Conservation (phyloP, 2,329 filamentous ascomycete genomes). For the Fusarium goolgardi region DNA sequence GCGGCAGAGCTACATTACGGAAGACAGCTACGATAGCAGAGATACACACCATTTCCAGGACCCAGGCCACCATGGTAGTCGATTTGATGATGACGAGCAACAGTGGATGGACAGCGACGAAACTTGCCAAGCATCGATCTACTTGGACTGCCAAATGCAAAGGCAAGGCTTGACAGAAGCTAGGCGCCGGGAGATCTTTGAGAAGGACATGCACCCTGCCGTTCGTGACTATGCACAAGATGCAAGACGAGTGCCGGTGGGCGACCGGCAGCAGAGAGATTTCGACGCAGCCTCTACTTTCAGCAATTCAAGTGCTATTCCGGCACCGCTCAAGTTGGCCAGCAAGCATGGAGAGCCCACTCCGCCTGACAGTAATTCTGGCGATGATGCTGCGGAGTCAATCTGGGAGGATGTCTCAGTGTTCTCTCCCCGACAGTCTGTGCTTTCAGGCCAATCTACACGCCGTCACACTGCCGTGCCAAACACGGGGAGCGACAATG, state of each 20-base stretch:
- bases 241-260: not conserved
- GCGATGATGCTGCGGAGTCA: not conserved
- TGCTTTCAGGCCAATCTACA: not conserved
- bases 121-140: conserved; percentile 25
- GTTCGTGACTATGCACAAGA: conserved; percentile 35
- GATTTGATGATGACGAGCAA: not conserved
- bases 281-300: conserved; percentile 9
- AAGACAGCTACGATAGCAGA: not conserved
- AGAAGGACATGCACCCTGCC: conserved; percentile 32
- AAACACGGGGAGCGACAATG: not conserved
- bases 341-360: not conserved
- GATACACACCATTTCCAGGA: not conserved
- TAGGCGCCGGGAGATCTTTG: conserved; percentile 23
- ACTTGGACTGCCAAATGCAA: conserved; percentile 29
- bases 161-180: conserved; percentile 16
- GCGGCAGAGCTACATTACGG: not conserved
- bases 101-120: conserved; percentile 7
- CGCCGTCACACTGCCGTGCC: not conserved
- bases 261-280: not conserved
- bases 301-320: conserved; percentile 23
- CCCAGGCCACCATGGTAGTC: not conserved
- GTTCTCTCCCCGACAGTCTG: conserved; percentile 10
- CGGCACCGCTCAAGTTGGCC: conserved; percentile 9
- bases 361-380: not conserved
- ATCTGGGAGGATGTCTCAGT: conserved; percentile 30